A percentile compares a stretch with the other conserved stretches of the same genome.
phyloP scores from a whole-genome alignment of 73 alveolate genomes.

The Paramecium pentaurelia region DNA sequence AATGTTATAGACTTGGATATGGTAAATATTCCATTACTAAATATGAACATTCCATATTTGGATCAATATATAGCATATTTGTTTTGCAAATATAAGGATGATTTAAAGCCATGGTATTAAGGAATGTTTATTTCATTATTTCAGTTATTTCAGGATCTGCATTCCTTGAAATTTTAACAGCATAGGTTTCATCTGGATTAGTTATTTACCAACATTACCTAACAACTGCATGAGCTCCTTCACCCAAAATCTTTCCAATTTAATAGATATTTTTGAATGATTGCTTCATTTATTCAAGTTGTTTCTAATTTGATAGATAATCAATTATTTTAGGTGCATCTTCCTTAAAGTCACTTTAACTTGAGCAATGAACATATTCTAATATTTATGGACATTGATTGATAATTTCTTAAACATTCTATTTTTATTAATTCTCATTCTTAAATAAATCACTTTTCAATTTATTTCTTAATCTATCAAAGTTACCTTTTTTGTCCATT shows the following conservation, averaged over 20 bases:
- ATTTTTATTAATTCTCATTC: neutral
- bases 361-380: slow-evolving; percentile 4
- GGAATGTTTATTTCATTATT: slow-evolving; percentile 35
- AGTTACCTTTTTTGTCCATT: slow-evolving; percentile 28
- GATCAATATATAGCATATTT: slow-evolving; percentile 1
- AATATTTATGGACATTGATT: neutral
- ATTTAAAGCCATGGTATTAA: neutral
- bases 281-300: neutral
- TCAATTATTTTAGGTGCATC: neutral
- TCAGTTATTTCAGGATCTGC: slow-evolving; percentile 40
- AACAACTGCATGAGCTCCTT: slow-evolving; percentile 50
- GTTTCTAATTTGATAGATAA: neutral
- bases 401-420: neutral
- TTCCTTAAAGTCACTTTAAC: neutral
- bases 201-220: slow-evolving; percentile 38
- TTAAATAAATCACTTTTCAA: neutral
- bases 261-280: slow-evolving; percentile 15
- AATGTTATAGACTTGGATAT: neutral
- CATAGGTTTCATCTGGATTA: slow-evolving; percentile 41
- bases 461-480: slow-evolving; percentile 4
- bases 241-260: slow-evolving; percentile 20
- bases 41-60: slow-evolving; percentile 18
- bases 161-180: slow-evolving; percentile 12
- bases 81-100: slow-evolving; percentile 16
- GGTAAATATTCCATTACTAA: slow-evolving; percentile 35